Percentiles rank a stretch among this genome's conserved stretches.
phyloP scores from a whole-genome alignment of 768 basidiomycete species.

The Nidularia pulvinata region DNA sequence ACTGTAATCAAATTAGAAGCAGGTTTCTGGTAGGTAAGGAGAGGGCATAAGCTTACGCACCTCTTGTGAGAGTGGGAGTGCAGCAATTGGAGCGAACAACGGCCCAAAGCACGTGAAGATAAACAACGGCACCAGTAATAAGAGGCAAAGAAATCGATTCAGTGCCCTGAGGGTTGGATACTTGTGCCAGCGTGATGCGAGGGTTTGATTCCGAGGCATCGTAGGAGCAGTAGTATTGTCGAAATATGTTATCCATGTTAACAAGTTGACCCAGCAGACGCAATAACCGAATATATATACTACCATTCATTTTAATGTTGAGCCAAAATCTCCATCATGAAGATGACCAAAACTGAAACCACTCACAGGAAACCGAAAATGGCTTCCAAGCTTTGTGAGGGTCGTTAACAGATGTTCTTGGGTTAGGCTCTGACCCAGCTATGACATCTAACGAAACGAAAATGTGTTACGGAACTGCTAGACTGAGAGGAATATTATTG shows the following conservation, averaged over 20 bases:
- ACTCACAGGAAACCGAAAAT: conserved; percentile 9
- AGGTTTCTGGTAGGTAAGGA: not conserved
- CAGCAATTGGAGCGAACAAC: conserved; percentile 9
- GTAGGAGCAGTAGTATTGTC: not conserved
- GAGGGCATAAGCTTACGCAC: not conserved
- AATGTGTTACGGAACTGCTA: not conserved
- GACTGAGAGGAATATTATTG: not conserved
- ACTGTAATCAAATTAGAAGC: not conserved
- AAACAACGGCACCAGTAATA: conserved; percentile 5
- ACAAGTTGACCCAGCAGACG: conserved; percentile 8
- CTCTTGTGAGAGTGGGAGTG: conserved; percentile 8
- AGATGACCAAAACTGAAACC: not conserved
- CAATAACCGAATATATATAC: conserved; percentile 10
- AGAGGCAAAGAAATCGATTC: not conserved
- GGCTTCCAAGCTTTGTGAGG: conserved; percentile 12
- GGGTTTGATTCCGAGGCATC: not conserved
- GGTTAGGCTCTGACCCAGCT: conserved; percentile 7
- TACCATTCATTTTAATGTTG: not conserved
- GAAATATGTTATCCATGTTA: conserved; percentile 4
- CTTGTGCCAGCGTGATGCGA: not conserved
- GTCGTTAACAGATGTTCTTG: conserved; percentile 6
- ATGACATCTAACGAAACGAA: conserved; percentile 4
- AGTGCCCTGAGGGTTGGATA: not conserved
- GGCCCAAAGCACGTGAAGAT: conserved; percentile 8
- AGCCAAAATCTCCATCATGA: not conserved